These are phyloP conservation scores for Bonia amplexicaulis DNA, from an alignment of 176 grass and related monocot genomes.

Conservation along the genomic window DNA sequence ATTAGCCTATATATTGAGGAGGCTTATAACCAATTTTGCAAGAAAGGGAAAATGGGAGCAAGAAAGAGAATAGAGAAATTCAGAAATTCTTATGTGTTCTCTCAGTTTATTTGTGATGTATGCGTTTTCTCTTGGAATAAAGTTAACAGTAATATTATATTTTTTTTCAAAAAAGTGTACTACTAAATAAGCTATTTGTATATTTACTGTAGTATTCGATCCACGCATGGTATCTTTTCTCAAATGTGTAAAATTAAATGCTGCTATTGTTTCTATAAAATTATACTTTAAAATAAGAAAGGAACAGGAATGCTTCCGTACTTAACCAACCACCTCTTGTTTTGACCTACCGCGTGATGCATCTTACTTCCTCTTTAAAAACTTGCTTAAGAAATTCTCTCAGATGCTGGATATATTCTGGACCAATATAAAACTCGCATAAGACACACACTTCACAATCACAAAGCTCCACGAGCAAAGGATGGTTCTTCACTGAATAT, in stretches of 20 bases:
- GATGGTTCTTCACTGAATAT: not conserved
- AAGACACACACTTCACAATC: not conserved
- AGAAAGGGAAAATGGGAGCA: too few relatives aligned
- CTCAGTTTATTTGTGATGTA: too few relatives aligned
- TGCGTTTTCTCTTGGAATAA: too few relatives aligned
- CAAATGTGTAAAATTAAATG: not conserved
- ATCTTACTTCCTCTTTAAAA: not conserved
- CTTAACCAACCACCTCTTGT: not conserved
- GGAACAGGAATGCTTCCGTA: not conserved
- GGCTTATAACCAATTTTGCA: too few relatives aligned
- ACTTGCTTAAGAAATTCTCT: not conserved
- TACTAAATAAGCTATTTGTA: not conserved
- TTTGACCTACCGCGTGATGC: not conserved
- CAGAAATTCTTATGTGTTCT: too few relatives aligned
- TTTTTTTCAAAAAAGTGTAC: too few relatives aligned
- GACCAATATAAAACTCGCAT: not conserved
- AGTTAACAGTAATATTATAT: too few relatives aligned
- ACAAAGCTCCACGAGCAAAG: not conserved
- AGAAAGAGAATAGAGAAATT: too few relatives aligned
- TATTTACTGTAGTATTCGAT: not conserved
- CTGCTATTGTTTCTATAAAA: not conserved
- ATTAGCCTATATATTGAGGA: too few relatives aligned
- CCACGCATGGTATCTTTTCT: not conserved
- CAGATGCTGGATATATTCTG: not conserved
- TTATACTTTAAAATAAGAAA: not conserved